A percentile compares a stretch with the other conserved stretches of the same genome.
phyloP scores from a whole-genome alignment of 2,329 filamentous ascomycete genomes.

The Ceratocystis variospora region DNA sequence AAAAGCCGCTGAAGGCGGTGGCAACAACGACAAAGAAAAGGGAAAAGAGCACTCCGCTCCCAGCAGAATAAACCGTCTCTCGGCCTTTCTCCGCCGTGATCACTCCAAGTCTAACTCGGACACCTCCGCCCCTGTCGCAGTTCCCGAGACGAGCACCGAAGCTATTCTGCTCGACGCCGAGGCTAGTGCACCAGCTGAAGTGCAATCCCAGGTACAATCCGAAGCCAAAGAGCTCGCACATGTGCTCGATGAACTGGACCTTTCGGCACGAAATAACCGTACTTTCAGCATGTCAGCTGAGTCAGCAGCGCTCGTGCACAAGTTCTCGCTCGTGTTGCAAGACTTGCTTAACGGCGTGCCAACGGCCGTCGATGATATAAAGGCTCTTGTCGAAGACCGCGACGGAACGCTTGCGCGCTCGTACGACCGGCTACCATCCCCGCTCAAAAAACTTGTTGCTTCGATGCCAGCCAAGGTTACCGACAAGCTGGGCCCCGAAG shows the following conservation, averaged over 20 bases:
- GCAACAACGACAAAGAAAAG: constrained; percentile 21
- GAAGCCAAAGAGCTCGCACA: constrained; percentile 60
- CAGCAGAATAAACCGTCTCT: constrained; percentile 25
- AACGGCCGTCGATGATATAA: constrained; percentile 85
- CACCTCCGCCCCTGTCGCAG: background rate
- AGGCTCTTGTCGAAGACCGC: constrained; percentile 44
- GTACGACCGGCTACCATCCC: constrained; percentile 57
- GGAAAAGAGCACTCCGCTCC: constrained; percentile 16
- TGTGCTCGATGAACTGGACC: constrained; percentile 72
- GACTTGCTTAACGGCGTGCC: constrained; percentile 86
- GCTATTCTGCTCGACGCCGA: constrained; percentile 16
- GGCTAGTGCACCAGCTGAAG: constrained; percentile 28
- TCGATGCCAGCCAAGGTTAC: constrained; percentile 73
- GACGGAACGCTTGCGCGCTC: constrained; percentile 45
- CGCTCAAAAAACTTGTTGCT: constrained; percentile 75
- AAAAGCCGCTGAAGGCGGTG: constrained; percentile 25
- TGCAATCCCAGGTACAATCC: constrained; percentile 31
- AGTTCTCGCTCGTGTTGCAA: constrained; percentile 82
- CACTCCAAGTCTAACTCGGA: constrained; percentile 29
- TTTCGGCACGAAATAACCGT: constrained; percentile 70
- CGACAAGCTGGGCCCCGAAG: constrained; percentile 59
- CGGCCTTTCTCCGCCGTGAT: constrained; percentile 28
- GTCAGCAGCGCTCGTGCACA: constrained; percentile 63
- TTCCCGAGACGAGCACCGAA: constrained; percentile 19
- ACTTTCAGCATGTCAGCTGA: constrained; percentile 75